Evolutionary conservation across 1,139 yeast genomes (phyloP).

Genomic region (Candida smagusa): DNA sequence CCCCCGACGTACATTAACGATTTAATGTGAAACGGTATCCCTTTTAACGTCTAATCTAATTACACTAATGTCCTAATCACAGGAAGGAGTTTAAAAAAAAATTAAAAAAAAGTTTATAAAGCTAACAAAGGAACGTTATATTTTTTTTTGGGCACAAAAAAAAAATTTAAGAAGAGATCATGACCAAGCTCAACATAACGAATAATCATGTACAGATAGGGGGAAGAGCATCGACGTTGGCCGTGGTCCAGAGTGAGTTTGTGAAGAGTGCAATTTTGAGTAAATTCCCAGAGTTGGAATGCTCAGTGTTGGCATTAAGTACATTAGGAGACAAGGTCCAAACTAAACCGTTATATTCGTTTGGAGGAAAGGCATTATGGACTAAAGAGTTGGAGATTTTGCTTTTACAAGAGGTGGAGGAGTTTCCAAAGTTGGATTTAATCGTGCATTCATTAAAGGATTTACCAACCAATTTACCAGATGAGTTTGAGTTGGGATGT

Average conservation of each 20-base stretch:
- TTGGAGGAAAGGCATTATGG: slow-evolving; percentile 96
- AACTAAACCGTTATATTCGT: slow-evolving; percentile 81
- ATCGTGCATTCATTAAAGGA: slow-evolving; percentile 94
- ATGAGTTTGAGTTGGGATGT: slow-evolving; percentile 86
- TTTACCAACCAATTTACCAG: slow-evolving; percentile 90
- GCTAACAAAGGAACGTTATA: no score
- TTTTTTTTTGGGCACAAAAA: no score
- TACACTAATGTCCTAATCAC: not conserved
- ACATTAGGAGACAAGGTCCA: slow-evolving; percentile 91
- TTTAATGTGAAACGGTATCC: no score
- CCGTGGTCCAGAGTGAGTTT: slow-evolving; percentile 79
- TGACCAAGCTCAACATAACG: slow-evolving; percentile 14
- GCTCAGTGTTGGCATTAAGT: slow-evolving; percentile 73
- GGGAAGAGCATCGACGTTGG: slow-evolving; percentile 83
- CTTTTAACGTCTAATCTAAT: no score
- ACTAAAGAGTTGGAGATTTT: slow-evolving; percentile 89
- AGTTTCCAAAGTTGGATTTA: slow-evolving; percentile 70
- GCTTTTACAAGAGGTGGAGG: slow-evolving; percentile 59
- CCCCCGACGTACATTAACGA: no score
- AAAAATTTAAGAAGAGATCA: not conserved
- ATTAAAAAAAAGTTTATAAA: not conserved
- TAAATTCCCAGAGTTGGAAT: slow-evolving; percentile 55
- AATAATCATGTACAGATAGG: slow-evolving; percentile 57
- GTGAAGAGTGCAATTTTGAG: slow-evolving; percentile 60
- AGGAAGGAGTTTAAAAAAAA: not conserved